Evolutionary conservation across 495 filamentous ascomycete genomes (phyloP).

Genomic region (Hypoxylon intermedium): DNA sequence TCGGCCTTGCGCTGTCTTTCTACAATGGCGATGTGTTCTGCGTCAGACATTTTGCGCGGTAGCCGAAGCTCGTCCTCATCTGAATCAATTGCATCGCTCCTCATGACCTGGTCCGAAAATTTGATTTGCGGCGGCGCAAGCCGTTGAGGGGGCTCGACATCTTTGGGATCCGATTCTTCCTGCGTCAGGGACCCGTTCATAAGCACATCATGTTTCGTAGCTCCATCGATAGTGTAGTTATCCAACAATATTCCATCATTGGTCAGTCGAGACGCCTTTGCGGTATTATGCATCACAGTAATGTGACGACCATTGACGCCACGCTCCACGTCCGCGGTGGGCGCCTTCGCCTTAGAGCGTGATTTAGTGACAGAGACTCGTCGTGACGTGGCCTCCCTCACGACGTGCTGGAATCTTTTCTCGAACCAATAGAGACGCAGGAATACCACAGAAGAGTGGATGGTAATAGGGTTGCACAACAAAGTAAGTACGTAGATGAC

Average conservation of each 20-base stretch:
- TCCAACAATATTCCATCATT: constrained; percentile 56
- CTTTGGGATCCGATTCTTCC: constrained; percentile 30
- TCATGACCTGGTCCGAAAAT: constrained; percentile 67
- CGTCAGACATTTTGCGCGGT: constrained; percentile 65
- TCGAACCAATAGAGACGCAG: constrained; percentile 97
- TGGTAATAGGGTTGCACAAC: constrained; percentile 87
- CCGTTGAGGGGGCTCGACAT: constrained; percentile 13
- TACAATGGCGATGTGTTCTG: constrained; percentile 85
- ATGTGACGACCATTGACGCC: constrained; percentile 78
- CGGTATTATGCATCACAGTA: constrained; percentile 69
- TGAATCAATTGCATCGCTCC: constrained; percentile 48
- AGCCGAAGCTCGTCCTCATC: constrained; percentile 48
- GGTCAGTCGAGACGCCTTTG: constrained; percentile 49
- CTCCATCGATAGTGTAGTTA: constrained; percentile 35
- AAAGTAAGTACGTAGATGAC: constrained; percentile 73
- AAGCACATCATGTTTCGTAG: constrained; percentile 16
- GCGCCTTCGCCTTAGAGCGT: constrained; percentile 64
- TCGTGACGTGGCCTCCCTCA: constrained; percentile 54
- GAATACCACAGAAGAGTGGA: constrained; percentile 87
- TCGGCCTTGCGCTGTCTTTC: constrained; percentile 81
- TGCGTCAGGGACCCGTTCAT: constrained; percentile 41
- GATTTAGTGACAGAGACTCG: constrained; percentile 57
- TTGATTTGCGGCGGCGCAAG: constrained; percentile 56
- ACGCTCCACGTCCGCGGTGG: constrained; percentile 62
- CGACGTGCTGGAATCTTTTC: constrained; percentile 83